A percentile compares a stretch with the other conserved stretches of the same genome.
Evolutionary conservation across 2,329 filamentous ascomycete species (phyloP).

Genomic region (Elsinoe perseae): DNA sequence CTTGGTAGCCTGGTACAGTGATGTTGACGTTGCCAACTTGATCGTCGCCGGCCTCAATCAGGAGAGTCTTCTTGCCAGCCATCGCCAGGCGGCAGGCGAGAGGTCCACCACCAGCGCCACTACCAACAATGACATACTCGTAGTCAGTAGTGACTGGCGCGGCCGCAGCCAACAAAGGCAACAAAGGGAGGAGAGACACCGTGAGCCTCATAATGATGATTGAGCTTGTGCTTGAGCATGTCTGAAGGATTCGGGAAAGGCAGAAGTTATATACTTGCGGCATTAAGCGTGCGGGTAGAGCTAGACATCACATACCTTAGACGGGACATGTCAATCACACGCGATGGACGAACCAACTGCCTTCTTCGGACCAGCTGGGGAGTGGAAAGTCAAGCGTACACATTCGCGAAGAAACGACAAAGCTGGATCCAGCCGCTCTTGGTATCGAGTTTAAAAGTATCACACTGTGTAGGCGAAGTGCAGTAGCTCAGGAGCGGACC

Average conservation of each 20-base stretch:
- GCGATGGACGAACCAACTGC: background rate
- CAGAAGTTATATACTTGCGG: conserved; percentile 1
- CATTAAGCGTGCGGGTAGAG: background rate
- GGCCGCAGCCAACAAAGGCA: background rate
- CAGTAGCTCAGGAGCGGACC: conserved; percentile 3
- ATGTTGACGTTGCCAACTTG: conserved; percentile 45
- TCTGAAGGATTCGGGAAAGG: background rate
- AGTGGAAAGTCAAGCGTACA: background rate
- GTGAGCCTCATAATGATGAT: background rate
- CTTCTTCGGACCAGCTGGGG: background rate
- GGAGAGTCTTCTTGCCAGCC: conserved; percentile 52
- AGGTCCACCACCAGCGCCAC: conserved; percentile 52
- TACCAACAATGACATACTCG: conserved; percentile 57
- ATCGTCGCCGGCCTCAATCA: conserved; percentile 55
- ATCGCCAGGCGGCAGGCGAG: conserved; percentile 53
- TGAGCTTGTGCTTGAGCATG: background rate
- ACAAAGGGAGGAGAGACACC: background rate
- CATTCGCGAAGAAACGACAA: background rate
- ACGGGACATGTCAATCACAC: background rate
- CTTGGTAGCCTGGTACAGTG: conserved; percentile 48
- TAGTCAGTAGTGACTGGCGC: conserved; percentile 34
- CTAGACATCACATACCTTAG: background rate
- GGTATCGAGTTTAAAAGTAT: conserved; percentile 7
- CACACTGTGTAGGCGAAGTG: background rate
- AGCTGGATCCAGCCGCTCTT: conserved; percentile 6